Evolutionary conservation across 2,329 filamentous ascomycete species (phyloP).

Genomic region (Colletotrichum chlorophyti): DNA sequence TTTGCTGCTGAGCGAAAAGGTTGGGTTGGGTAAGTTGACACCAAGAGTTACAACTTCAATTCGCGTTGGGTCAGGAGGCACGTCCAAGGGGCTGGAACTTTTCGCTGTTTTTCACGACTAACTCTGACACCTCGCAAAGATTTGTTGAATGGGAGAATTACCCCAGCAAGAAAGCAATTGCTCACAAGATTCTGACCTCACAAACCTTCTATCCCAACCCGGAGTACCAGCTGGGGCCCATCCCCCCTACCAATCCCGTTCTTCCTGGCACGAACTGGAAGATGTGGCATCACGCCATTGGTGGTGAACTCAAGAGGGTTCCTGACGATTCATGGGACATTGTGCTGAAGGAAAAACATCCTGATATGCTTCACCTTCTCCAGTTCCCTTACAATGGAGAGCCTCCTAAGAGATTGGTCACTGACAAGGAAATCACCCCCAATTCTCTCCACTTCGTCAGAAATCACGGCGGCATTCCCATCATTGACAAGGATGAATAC

Average conservation of each 20-base stretch:
- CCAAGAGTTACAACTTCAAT: no score
- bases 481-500: slow-evolving; percentile 64
- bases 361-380: slow-evolving; percentile 66
- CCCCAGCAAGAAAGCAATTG: slow-evolving; percentile 69
- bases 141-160: slow-evolving; percentile 77
- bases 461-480: slow-evolving; percentile 75
- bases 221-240: slow-evolving; percentile 61
- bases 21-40: slow-evolving; percentile 39
- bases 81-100: background rate
- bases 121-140: slow-evolving; percentile 32
- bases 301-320: slow-evolving; percentile 46
- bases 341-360: slow-evolving; percentile 63
- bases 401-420: slow-evolving; percentile 63
- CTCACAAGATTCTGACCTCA: slow-evolving; percentile 53
- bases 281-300: slow-evolving; percentile 60
- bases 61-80: background rate
- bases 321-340: slow-evolving; percentile 65
- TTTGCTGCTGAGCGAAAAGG: slow-evolving; percentile 38
- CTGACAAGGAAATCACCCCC: slow-evolving; percentile 62
- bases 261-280: slow-evolving; percentile 64
- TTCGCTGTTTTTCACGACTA: background rate
- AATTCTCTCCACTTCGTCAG: slow-evolving; percentile 69
- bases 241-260: slow-evolving; percentile 64
- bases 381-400: slow-evolving; percentile 72
- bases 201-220: slow-evolving; percentile 45